Evolutionary conservation across 495 filamentous ascomycete genomes (phyloP).

Genomic region (Aspergillus conjunctus): DNA sequence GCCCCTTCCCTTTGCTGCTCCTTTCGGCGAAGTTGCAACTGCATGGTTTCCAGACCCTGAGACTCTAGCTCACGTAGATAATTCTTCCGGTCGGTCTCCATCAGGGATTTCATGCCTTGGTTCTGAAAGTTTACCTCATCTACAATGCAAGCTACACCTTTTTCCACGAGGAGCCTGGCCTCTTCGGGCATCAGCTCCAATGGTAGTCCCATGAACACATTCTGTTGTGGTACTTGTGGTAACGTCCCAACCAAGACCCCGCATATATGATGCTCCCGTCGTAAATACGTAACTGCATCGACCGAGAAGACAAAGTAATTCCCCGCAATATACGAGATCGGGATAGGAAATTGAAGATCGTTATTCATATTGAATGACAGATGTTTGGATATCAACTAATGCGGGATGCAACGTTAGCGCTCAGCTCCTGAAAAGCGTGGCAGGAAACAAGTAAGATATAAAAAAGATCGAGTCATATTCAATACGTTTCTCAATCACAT

Average conservation of each 20-base stretch:
- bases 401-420: conserved; percentile 22
- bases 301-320: conserved; percentile 90
- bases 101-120: conserved; percentile 57
- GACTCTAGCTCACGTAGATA: conserved; percentile 49
- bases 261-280: conserved; percentile 80
- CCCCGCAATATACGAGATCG: conserved; percentile 78
- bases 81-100: conserved; percentile 52
- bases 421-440: conserved; percentile 6
- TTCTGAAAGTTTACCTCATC: conserved; percentile 73
- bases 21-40: conserved; percentile 41
- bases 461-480: conserved; percentile 39
- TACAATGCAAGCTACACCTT: conserved; percentile 73
- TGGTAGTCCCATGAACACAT: conserved; percentile 88
- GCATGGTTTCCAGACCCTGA: conserved; percentile 50
- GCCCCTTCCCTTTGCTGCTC: conserved; percentile 42
- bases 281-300: conserved; percentile 76
- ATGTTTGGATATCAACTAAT: conserved; percentile 18
- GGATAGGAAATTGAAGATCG: conserved; percentile 59
- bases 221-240: conserved; percentile 90
- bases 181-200: conserved; percentile 91
- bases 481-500: conserved; percentile 56
- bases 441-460: conserved; percentile 13
- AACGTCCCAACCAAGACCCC: conserved; percentile 85
- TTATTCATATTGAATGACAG: conserved; percentile 37
- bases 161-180: conserved; percentile 79